Base-by-base conservation (phyloP, 345 rosid species). In the Euphorbia pulcherrima region DNA sequence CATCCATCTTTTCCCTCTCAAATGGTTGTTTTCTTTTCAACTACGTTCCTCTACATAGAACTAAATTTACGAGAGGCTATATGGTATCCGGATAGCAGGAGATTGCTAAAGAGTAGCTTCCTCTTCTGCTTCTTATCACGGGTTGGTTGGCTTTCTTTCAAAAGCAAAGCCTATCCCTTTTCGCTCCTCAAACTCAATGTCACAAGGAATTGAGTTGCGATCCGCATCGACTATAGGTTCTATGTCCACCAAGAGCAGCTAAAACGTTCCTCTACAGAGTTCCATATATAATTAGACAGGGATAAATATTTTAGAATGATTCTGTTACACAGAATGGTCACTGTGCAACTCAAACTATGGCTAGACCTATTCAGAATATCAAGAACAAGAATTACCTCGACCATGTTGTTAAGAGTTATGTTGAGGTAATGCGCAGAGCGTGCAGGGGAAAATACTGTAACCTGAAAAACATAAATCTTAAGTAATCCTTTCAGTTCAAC, bases 381-480 rank as follows among this genome's bases (percentile, higher is more conserved):
- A 72, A 67, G 70, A 47, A 47, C 18, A 71, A 60, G 27, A 39
- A 62, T 46, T 84, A 92, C 98, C 98, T 84, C 84, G 76, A 83
- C 63, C 60, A 92, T 72, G 80, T 90, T 92, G 82, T 68, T 77
- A 66, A 69, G 80, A 16, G 97, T 90, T 69, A 92, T 83, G 75
- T 92, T 92, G 73, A 92, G 92, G 71, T 83, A 90, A 60, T 64
- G 75, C 10, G 75, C 72, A 28, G 78, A 76, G 50, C 78, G 80
- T 24, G 84, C 75, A 61, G 88, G 83, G 30, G 87, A 76, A 68
- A 92, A 92, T 55, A 90, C 83, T 28, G 90, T 84, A 86, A 92
- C 93, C 97, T 92, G 89, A 62, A 74, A 63, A 74, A 63, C n/a
- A n/a, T n/a, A n/a, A n/a, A n/a, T n/a, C 28, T 68, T 55, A 47